Percentiles rank a stretch among this genome's conserved stretches.
phyloP scores from a whole-genome alignment of 768 basidiomycete species.

The Megacollybia marginata region DNA sequence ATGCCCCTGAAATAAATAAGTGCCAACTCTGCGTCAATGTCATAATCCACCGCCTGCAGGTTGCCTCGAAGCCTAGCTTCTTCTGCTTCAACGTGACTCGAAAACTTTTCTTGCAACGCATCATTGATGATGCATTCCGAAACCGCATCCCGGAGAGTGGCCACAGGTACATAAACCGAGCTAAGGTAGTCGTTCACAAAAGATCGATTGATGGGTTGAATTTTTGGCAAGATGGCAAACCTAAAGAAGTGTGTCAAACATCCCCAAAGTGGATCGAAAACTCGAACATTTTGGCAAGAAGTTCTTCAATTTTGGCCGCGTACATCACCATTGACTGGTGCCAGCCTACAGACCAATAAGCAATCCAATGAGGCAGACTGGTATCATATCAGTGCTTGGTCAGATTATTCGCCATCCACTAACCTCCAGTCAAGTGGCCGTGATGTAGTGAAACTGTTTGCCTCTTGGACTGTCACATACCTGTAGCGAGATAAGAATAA shows the following conservation, averaged over 20 bases:
- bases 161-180: conserved; percentile 8
- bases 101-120: conserved; percentile 16
- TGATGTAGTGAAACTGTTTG: conserved; percentile 20
- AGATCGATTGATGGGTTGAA: conserved; percentile 17
- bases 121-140: conserved; percentile 12
- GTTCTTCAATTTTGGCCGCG: conserved; percentile 9
- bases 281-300: conserved; percentile 13
- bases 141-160: conserved; percentile 9
- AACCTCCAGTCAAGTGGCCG: conserved; percentile 23
- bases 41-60: conserved; percentile 18
- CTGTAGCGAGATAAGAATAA: no score
- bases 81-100: conserved; percentile 14
- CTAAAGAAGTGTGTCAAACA: no score
- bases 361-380: conserved; percentile 22
- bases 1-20: conserved; percentile 1
- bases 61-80: conserved; percentile 17
- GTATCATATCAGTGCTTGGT: neutral
- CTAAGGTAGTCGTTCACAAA: conserved; percentile 18
- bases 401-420: neutral
- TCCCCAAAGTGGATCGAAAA: no score
- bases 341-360: conserved; percentile 25
- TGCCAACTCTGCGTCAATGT: conserved; percentile 20
- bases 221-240: conserved; percentile 7
- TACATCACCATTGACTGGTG: conserved; percentile 11
- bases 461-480: conserved; percentile 24